Percentiles rank a stretch among this genome's conserved stretches.
Evolutionary conservation across 1,284 basidiomycete species (phyloP).

Genomic region (Erythrobasidium hasegawianum): DNA sequence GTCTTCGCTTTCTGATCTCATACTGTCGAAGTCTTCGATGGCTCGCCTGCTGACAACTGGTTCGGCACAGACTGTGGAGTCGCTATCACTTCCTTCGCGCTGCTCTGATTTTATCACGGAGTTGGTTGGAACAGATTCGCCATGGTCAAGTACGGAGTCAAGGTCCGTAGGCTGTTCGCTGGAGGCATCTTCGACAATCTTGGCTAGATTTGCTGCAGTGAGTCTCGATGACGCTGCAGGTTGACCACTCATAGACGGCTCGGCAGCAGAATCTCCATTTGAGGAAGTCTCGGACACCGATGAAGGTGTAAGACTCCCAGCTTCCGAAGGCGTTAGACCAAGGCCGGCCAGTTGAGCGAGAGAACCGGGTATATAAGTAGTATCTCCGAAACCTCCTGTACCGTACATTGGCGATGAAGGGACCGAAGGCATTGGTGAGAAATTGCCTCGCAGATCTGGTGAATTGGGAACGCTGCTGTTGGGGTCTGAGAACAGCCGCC

Average conservation of each 20-base stretch:
- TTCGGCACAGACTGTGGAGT: slow-evolving; percentile 81
- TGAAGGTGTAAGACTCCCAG: neutral
- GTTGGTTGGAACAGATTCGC: neutral
- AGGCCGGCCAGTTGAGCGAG: slow-evolving; percentile 8
- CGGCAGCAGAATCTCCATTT: neutral
- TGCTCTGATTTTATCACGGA: neutral
- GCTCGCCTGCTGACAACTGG: slow-evolving; percentile 33
- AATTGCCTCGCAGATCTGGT: slow-evolving; percentile 43
- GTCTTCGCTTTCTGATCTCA: slow-evolving; percentile 11
- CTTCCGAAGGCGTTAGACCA: slow-evolving; percentile 1
- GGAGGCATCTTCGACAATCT: too few relatives aligned
- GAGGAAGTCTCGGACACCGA: neutral
- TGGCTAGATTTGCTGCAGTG: too few relatives aligned
- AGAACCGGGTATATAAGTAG: too few relatives aligned
- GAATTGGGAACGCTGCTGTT: slow-evolving; percentile 46
- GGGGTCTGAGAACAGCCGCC: slow-evolving; percentile 55
- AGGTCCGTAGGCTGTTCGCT: too few relatives aligned
- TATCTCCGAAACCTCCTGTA: too few relatives aligned
- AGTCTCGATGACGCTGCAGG: too few relatives aligned
- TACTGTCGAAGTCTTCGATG: neutral
- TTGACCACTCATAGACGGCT: neutral
- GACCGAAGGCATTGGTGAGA: slow-evolving; percentile 40
- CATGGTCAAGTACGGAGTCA: neutral
- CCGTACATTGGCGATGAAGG: slow-evolving; percentile 4
- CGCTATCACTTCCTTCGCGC: slow-evolving; percentile 59